Evolutionary conservation across 257 asterid genomes (phyloP), one percentile per base, ranked within the genome.

Genomic region (Lycium barbarum): DNA sequence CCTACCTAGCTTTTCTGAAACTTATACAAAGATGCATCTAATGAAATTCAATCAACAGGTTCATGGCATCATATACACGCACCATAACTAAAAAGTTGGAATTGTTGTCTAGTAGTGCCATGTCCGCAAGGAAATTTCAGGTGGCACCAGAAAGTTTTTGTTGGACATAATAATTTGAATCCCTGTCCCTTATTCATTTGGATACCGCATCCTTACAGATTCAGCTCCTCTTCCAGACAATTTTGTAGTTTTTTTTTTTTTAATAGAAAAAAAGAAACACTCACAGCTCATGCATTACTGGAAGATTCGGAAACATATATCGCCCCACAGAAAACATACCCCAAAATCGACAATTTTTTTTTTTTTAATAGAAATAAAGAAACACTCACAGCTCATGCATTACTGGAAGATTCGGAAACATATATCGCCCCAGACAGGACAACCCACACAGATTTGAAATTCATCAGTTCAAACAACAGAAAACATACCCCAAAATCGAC

Each of bases 211-310:
- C 79, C 17, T 72, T 72, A 51, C n/a, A 45, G n/a, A 72, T 45
- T 72, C 18, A 72, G 58, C 38, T 72, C 80, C 20, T 47, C 81
- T 74, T 74, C 81, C 62, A 12, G 62, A 20, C 13, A 49, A 49
- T 49, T 5, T 49, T 49, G 7, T 74, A 22, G 7, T 58, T 35
- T 68, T 49, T 58, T 67, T 72, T 67, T 11, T 35, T 61, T 15
- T 55, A 53, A 33, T 36, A 70, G 53, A 70, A 38, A 70, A 5
- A 22, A 73, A 47, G 11, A 8, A 73, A 73, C 61, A 73, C 80
- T 47, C 5, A 49, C 35, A n/a, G 18, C 13, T 49, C 62, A 8
- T 68, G 15, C 26, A 20, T 73, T 2, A 13, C 43, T 74, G 43
- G 61, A 74, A 74, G 62, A 74, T 49, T 74, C 36, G 0, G 11